These are phyloP conservation scores for Rhizodiscina lignyota DNA, from an alignment of 495 filamentous ascomycete genomes.

Conservation along the genomic window DNA sequence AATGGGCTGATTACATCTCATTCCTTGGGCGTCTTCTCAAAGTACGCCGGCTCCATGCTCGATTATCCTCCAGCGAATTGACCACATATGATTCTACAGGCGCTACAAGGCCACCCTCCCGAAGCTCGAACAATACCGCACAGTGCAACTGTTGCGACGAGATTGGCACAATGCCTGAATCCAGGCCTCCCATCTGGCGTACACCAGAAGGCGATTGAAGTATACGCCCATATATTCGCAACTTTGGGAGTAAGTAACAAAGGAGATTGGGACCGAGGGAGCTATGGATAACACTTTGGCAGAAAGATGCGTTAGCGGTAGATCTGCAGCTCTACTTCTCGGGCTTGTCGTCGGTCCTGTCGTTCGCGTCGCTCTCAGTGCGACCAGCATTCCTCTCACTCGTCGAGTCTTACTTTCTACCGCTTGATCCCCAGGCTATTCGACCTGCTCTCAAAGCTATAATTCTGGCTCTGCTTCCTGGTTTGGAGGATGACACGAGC, in stretches of 20 bases:
- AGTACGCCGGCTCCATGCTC: constrained; percentile 39
- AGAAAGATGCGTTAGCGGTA: constrained; percentile 53
- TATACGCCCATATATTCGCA: constrained; percentile 77
- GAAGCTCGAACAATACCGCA: constrained; percentile 60
- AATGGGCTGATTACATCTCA: constrained; percentile 99
- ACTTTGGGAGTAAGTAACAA: constrained; percentile 41
- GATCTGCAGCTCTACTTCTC: constrained; percentile 82
- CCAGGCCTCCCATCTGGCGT: constrained; percentile 87
- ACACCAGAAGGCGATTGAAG: constrained; percentile 94
- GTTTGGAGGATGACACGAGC: constrained; percentile 86
- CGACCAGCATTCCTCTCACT: constrained; percentile 70
- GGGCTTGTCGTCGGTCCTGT: constrained; percentile 71
- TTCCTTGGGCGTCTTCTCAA: constrained; percentile 85
- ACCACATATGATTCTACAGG: constrained; percentile 30
- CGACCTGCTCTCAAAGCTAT: constrained; percentile 81
- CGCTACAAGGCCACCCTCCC: constrained; percentile 70
- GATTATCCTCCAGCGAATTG: constrained; percentile 1
- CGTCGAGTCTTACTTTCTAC: constrained; percentile 63
- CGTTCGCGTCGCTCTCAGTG: constrained; percentile 83
- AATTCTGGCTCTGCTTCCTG: constrained; percentile 70
- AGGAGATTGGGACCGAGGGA: constrained; percentile 17
- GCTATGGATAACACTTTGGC: constrained; percentile 7
- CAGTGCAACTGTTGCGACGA: constrained; percentile 70
- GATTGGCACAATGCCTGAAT: constrained; percentile 87
- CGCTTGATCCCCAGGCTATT: constrained; percentile 48